Base-by-base conservation (phyloP, 768 basidiomycete genomes). In the Gelatoporia subvermispora region DNA sequence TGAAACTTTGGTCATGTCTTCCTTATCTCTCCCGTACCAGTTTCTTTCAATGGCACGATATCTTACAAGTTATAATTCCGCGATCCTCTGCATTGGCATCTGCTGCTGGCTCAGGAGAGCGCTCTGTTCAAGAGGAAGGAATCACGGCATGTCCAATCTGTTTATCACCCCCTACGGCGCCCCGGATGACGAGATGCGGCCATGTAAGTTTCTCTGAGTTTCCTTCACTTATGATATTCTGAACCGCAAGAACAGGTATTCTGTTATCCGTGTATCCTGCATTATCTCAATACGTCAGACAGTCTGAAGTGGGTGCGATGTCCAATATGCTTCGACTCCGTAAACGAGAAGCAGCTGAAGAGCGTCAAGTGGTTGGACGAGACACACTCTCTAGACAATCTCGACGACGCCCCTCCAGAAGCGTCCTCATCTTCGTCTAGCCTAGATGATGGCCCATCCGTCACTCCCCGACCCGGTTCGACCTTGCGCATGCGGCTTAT, bases 131-230 rank as follows among this genome's bases (percentile, higher is more conserved):
- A 55, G 77, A 75, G 17, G 85, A 82, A 59, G 84, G 82, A 21
- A 74, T 79, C 45, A 84, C 78, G 21, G 82, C 77, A 20, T 99
- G 96, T 68, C 96, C 96, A 3, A 98, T 99, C 53, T 99, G 96
- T 68, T 76, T 99, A 36, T 90, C 91, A 36, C 81, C 89, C 36
- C 95, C 93, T 4, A 80, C 83, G 36, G 90, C 90, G 23, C 88
- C 93, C 15, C 76, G 94, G 43, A 93, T 93, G 85, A 97, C 94
- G 20, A 95, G 92, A 72, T 98, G 94, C 58, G 95, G 94, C 41
- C 96, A 99, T 78, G 93, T 95, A 58, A 70, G 90, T 84, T 18
- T 51, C 43, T 48, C 43, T 43, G 47, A 17, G 8, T 15, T 55
- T 17, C 34, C 35, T 46, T 21, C 50, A 49, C 42, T 53, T 40